A percentile compares a stretch with the other conserved stretches of the same genome.
phyloP scores from a whole-genome alignment of 176 grass and related monocot genomes.

The Panicum miliaceum region DNA sequence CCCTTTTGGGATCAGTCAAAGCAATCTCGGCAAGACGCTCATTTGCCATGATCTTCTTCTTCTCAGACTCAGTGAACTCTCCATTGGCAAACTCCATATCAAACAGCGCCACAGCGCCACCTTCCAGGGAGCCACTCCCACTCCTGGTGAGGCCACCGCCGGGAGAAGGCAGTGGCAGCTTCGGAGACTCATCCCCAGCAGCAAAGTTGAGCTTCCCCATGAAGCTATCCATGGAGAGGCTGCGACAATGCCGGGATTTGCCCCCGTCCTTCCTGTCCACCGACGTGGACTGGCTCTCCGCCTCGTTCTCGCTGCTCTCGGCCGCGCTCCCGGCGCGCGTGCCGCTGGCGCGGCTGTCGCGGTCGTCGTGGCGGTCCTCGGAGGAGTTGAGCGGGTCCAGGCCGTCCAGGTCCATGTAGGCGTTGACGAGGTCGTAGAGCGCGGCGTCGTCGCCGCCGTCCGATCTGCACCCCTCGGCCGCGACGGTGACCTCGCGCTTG shows the following conservation, averaged over 20 bases:
- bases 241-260: slow-evolving; percentile 79
- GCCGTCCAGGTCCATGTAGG: slow-evolving; percentile 91
- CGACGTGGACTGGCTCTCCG: slow-evolving; percentile 61
- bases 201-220: slow-evolving; percentile 83
- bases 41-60: slow-evolving; percentile 97
- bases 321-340: slow-evolving; percentile 54
- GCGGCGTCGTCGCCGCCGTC: slow-evolving; percentile 46
- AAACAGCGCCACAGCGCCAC: slow-evolving; percentile 56
- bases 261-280: slow-evolving; percentile 45
- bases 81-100: slow-evolving; percentile 67
- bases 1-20: slow-evolving; percentile 80
- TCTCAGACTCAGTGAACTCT: slow-evolving; percentile 78
- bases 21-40: slow-evolving; percentile 91
- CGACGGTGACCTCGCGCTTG: slow-evolving; percentile 47
- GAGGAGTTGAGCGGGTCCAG: slow-evolving; percentile 82
- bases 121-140: slow-evolving; percentile 66
- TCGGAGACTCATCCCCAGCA: slow-evolving; percentile 63
- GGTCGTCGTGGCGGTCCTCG: slow-evolving; percentile 60
- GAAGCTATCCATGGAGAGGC: slow-evolving; percentile 96
- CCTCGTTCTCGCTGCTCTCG: slow-evolving; percentile 89
- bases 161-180: slow-evolving; percentile 54
- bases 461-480: slow-evolving; percentile 39
- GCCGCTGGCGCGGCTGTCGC: slow-evolving; percentile 59
- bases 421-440: slow-evolving; percentile 75
- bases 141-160: slow-evolving; percentile 50